Evolutionary conservation across 257 asterid species (phyloP), one percentile per base, ranked within the genome.

Genomic region (Phtheirospermum japonicum): DNA sequence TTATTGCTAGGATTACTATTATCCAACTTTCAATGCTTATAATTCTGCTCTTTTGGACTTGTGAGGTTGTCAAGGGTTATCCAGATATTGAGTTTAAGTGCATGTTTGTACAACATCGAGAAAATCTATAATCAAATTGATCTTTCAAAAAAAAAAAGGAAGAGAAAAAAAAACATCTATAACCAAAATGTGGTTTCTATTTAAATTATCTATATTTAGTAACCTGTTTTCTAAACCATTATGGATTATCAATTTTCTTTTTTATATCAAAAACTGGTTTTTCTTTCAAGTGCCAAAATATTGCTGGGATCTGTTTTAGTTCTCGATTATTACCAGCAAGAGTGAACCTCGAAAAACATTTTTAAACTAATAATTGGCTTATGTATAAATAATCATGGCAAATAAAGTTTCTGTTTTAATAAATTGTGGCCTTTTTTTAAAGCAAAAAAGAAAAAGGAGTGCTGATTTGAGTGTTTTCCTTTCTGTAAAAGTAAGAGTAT

Each of bases 1-100:
- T 36, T 2, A 36, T 9, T 2, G 42, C 2, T 36, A 36, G 42
- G 42, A 23, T 23, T 23, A 23, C 1, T 36, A 36, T 36, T 36
- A 36, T 36, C 11, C 11, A 36, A 6, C 42, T 36, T 13, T 71
- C 57, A 57, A 59, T 61, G 68, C 79, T 67, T 59, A 63, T n/a
- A n/a, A n/a, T 46, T 57, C 79, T 71, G 61, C 28, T 73, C 50
- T 26, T 71, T 62, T 77, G 61, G 17, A 72, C 69, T 51, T 66
- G 75, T 78, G 97, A 93, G 73, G 88, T 87, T 75, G 91, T 85
- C 54, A 87, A 89, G 77, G 97, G 96, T 45, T 89, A 76, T 76
- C 96, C 97, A 16, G 97, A 85, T 65, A 75, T 82, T 75, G 96
- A 93, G 79, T 79, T 77, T 64, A 89, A 93, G 80, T 89, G 99